These are phyloP conservation scores for Kwoniella shandongensis DNA, from an alignment of 768 basidiomycete genomes.

Conservation along the genomic window DNA sequence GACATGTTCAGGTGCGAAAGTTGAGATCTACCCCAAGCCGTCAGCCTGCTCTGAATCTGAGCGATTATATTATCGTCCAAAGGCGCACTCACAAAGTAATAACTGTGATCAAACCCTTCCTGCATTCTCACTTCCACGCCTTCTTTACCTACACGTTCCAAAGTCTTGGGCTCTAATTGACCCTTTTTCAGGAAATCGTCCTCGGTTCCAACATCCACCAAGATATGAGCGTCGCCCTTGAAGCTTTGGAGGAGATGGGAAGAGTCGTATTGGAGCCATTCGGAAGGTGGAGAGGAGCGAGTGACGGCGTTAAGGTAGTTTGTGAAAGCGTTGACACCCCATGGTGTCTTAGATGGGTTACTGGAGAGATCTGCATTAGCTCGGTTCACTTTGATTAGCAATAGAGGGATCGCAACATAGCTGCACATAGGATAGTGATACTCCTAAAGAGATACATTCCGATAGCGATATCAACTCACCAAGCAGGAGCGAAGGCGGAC, in stretches of 20 bases:
- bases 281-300: constrained; percentile 62
- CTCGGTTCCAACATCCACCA: constrained; percentile 70
- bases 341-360: constrained; percentile 81
- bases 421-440: too few relatives aligned
- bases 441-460: too few relatives aligned
- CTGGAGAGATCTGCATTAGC: too few relatives aligned
- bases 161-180: constrained; percentile 87
- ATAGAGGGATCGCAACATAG: too few relatives aligned
- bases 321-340: constrained; percentile 88
- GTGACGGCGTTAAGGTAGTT: constrained; percentile 66
- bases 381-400: too few relatives aligned
- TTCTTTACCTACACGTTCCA: constrained; percentile 72
- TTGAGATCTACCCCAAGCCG: constrained; percentile 66
- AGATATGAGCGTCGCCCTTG: constrained; percentile 64
- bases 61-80: not conserved
- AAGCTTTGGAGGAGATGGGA: constrained; percentile 71
- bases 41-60: constrained; percentile 13
- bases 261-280: constrained; percentile 81
- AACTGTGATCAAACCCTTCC: constrained; percentile 72
- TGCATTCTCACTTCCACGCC: constrained; percentile 78
- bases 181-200: constrained; percentile 82
- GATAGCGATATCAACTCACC: too few relatives aligned
- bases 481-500: constrained; percentile 68
- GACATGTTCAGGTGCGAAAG: constrained; percentile 84
- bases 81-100: constrained; percentile 69